A percentile compares a stretch with the other conserved stretches of the same genome.
phyloP scores from a whole-genome alignment of 2,329 filamentous ascomycete genomes.

The Neopestalotiopsis rosae region DNA sequence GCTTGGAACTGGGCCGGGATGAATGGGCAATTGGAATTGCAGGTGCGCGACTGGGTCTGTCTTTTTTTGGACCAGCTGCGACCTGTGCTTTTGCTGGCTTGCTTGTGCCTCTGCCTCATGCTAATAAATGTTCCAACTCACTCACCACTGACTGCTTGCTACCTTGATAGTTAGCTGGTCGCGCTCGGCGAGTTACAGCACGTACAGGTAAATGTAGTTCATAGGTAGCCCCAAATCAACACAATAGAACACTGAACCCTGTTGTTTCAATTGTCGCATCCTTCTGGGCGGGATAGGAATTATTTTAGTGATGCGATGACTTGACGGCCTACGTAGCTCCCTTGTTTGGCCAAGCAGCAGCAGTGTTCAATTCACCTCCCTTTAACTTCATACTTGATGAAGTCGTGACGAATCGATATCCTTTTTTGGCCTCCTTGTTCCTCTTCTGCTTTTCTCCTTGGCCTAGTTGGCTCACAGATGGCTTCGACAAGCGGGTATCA shows the following conservation, averaged over 20 bases:
- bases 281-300: background rate
- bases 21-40: slow-evolving; percentile 8
- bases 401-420: background rate
- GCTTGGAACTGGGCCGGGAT: background rate
- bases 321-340: no score
- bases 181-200: background rate
- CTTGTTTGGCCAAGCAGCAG: background rate
- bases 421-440: background rate
- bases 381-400: background rate
- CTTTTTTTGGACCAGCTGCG: background rate
- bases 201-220: background rate
- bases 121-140: background rate
- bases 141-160: background rate
- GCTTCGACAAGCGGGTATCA: no score
- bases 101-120: background rate
- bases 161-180: background rate
- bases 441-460: background rate
- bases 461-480: background rate
- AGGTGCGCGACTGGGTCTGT: slow-evolving; percentile 12
- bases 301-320: no score
- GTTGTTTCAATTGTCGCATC: background rate
- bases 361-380: background rate
- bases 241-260: background rate
- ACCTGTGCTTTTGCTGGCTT: background rate
- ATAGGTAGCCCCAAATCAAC: background rate